phyloP scores from a whole-genome alignment of 306 rosid genomes.

The Abrus precatorius region DNA sequence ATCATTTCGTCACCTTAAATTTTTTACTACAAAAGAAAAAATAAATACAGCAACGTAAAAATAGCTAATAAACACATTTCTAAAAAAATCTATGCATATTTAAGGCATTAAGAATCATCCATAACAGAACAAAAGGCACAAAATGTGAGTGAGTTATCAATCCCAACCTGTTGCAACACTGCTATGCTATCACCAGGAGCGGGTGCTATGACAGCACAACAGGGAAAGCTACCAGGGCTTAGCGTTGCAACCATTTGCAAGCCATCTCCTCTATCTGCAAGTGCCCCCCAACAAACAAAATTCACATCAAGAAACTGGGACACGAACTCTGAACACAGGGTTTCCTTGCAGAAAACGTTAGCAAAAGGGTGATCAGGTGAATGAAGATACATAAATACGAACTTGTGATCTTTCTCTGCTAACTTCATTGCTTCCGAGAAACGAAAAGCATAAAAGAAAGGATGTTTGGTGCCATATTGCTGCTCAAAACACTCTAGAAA shows the following conservation, averaged over 20 bases:
- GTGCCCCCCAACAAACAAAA: slow-evolving; percentile 80
- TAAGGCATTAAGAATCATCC: slow-evolving; percentile 11
- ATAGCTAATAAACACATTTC: background rate
- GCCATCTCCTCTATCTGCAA: slow-evolving; percentile 71
- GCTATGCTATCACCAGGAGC: slow-evolving; percentile 60
- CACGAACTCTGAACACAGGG: slow-evolving; percentile 70
- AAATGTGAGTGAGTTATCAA: background rate
- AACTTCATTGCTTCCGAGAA: slow-evolving; percentile 65
- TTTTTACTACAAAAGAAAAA: background rate
- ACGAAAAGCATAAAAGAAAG: slow-evolving; percentile 73
- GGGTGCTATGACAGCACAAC: slow-evolving; percentile 74
- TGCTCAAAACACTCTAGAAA: slow-evolving; percentile 66
- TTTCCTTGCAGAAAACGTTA: slow-evolving; percentile 67
- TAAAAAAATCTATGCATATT: background rate
- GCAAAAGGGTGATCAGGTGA: slow-evolving; percentile 78
- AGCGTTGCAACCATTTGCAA: slow-evolving; percentile 66
- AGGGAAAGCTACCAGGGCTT: slow-evolving; percentile 69
- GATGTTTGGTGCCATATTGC: slow-evolving; percentile 70
- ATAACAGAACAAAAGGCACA: background rate
- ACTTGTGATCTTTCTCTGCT: slow-evolving; percentile 73
- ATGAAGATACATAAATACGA: slow-evolving; percentile 83
- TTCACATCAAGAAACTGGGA: slow-evolving; percentile 82
- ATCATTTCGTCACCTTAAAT: background rate
- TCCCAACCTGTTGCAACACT: slow-evolving; percentile 73
- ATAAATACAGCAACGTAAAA: background rate